These are phyloP conservation scores for Carex arenaria DNA, from an alignment of 202 grass and related monocot genomes.

Conservation along the genomic window DNA sequence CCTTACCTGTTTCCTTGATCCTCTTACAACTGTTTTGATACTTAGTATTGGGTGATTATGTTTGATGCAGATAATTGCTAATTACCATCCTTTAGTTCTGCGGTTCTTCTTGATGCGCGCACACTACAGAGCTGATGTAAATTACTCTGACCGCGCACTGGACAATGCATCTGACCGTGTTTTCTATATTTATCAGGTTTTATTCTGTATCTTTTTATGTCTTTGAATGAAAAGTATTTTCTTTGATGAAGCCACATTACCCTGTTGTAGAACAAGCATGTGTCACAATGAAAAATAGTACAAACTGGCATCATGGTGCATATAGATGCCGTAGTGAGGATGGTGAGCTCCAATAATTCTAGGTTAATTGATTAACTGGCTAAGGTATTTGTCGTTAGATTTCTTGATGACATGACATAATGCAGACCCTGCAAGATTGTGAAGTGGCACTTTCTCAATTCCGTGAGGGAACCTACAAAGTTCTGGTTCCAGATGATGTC, in stretches of 20 bases:
- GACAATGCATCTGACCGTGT: conserved; percentile 69
- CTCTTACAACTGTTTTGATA: not conserved
- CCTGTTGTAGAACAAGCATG: not conserved
- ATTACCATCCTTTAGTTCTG: conserved; percentile 62
- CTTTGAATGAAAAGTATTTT: not conserved
- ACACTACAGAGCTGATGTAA: conserved; percentile 79
- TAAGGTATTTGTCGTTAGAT: not conserved
- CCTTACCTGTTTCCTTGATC: not conserved
- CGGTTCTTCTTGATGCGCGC: conserved; percentile 89
- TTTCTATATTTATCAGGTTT: conserved; percentile 81
- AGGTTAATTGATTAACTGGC: not conserved
- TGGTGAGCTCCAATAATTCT: not conserved
- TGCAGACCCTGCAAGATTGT: conserved; percentile 68
- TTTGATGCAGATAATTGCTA: conserved; percentile 44
- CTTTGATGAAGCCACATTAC: not conserved
- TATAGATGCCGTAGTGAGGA: not conserved
- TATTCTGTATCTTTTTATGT: not conserved
- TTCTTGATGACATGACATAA: not conserved
- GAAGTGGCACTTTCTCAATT: conserved; percentile 36
- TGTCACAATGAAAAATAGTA: not conserved
- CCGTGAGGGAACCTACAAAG: conserved; percentile 36
- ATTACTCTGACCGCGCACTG: conserved; percentile 63
- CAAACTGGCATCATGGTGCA: not conserved
- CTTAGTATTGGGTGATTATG: not conserved
- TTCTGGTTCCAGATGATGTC: conserved; percentile 39